These are phyloP conservation scores for Trichoderma atroviride DNA, from an alignment of 2,329 filamentous ascomycete species.

Conservation along the genomic window DNA sequence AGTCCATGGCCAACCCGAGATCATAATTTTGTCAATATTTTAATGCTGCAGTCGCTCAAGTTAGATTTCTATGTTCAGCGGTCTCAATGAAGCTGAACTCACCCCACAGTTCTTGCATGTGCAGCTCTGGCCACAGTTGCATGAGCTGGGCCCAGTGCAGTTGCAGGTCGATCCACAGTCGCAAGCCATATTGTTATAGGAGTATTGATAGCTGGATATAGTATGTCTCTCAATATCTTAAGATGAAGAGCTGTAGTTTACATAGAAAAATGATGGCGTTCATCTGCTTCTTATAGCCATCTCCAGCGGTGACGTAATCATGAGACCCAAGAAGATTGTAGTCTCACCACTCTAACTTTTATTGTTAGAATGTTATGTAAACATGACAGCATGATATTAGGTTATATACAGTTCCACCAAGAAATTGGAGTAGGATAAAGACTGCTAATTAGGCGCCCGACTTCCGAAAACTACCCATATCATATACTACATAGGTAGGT, in stretches of 20 bases:
- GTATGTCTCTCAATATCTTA: not conserved
- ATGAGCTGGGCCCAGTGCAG: not conserved
- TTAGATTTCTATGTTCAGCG: not conserved
- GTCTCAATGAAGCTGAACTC: not conserved
- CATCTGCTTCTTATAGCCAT: not conserved
- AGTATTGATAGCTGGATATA: not conserved
- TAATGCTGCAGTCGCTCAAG: not conserved
- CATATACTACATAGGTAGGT: no score
- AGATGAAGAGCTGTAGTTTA: not conserved
- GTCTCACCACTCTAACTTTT: not conserved
- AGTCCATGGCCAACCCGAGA: no score
- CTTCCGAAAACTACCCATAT: no score
- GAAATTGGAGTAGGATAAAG: not conserved
- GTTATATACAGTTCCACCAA: not conserved
- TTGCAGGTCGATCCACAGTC: not conserved
- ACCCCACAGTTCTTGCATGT: slow-evolving; percentile 3
- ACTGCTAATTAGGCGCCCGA: no score
- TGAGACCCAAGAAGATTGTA: not conserved
- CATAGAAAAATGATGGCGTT: not conserved
- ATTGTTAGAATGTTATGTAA: not conserved
- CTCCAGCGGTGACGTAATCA: not conserved
- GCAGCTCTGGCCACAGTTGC: not conserved
- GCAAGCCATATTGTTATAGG: not conserved
- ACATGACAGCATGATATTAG: not conserved
- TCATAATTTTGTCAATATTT: no score